These are phyloP conservation scores for Macadamia tetraphylla DNA, from an alignment of 164 flowering plant species.

Conservation along the genomic window DNA sequence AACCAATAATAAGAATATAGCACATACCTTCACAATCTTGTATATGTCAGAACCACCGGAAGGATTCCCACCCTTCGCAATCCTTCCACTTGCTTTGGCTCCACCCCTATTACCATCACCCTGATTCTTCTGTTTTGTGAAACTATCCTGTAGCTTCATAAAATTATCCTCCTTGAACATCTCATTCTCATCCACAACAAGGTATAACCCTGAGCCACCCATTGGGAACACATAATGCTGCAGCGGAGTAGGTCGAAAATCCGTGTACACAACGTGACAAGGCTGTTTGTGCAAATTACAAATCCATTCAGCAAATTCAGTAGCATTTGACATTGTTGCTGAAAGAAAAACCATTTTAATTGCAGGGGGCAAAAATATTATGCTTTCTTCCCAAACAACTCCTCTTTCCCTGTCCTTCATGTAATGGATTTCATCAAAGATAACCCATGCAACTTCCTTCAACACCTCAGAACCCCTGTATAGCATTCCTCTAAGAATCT, in stretches of 20 bases:
- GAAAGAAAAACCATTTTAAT: conserved; percentile 97
- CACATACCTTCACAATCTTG: conserved; percentile 88
- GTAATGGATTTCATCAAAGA: conserved; percentile 91
- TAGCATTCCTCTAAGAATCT: conserved; percentile 92
- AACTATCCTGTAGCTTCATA: conserved; percentile 79
- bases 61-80: conserved; percentile 63
- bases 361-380: conserved; percentile 84
- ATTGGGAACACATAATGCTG: conserved; percentile 95
- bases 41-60: conserved; percentile 87
- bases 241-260: conserved; percentile 93
- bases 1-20: not conserved
- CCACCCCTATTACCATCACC: conserved; percentile 39
- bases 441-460: conserved; percentile 98
- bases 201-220: conserved; percentile 85
- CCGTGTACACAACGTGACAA: conserved; percentile 97
- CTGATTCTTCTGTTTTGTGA: conserved; percentile 47
- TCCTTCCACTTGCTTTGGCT: conserved; percentile 59
- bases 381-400: conserved; percentile 99
- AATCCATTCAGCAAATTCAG: conserved; percentile 99
- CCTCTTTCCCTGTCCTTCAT: conserved; percentile 97
- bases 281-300: conserved; percentile 93
- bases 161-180: conserved; percentile 90
- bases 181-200: conserved; percentile 94
- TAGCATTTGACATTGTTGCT: conserved; percentile 99
- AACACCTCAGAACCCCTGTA: conserved; percentile 91